Percentiles rank a stretch among this genome's conserved stretches.
Conservation (phyloP, 345 rosid species). For the Pistacia atlantica region DNA sequence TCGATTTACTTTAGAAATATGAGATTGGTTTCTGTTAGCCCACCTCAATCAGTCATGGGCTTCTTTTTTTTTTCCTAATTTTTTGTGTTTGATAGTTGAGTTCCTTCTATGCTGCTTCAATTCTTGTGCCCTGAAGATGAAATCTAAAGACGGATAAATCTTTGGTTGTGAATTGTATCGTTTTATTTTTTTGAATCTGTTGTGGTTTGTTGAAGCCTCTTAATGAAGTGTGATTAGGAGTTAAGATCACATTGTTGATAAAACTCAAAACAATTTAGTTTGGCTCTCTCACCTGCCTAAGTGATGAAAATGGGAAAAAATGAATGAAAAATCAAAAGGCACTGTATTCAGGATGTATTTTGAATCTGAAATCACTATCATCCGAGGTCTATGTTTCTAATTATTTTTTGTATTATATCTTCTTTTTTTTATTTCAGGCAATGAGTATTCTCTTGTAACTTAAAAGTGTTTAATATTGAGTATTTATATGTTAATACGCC, state of each 20-base stretch:
- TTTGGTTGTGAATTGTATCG: neutral
- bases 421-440: neutral
- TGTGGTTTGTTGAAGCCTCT: neutral
- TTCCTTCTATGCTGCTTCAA: neutral
- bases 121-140: neutral
- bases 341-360: neutral
- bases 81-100: neutral
- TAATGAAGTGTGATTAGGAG: neutral
- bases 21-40: neutral
- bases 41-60: neutral
- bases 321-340: neutral
- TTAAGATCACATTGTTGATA: neutral
- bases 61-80: no score
- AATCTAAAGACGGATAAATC: neutral
- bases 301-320: no score
- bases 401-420: neutral
- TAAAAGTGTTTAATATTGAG: neutral
- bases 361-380: neutral
- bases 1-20: no score
- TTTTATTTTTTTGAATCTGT: neutral
- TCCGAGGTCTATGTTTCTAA: neutral
- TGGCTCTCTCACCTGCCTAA: neutral
- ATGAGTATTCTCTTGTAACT: neutral
- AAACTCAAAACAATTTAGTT: neutral
- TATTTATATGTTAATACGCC: neutral